Conservation (phyloP, 2,329 filamentous ascomycete species). For the Capronia epimyces region DNA sequence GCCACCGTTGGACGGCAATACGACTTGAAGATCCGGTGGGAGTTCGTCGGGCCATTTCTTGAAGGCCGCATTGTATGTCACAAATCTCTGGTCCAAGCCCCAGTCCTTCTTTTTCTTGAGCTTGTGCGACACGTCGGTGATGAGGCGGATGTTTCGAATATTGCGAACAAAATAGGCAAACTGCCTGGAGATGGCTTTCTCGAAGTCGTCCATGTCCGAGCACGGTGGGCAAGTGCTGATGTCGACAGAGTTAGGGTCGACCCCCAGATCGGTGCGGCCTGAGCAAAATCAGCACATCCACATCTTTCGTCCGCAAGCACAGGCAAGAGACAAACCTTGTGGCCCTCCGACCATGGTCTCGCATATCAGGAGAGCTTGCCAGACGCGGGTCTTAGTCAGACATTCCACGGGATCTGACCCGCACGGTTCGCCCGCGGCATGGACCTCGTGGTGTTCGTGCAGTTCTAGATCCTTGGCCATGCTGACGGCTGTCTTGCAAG, state of each 20-base stretch:
- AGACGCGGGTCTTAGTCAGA: constrained; percentile 75
- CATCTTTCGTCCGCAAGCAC: constrained; percentile 17
- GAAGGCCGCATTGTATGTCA: constrained; percentile 71
- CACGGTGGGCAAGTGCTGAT: constrained; percentile 60
- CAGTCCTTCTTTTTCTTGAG: constrained; percentile 76
- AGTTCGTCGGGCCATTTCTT: constrained; percentile 70
- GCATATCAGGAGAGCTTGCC: constrained; percentile 80
- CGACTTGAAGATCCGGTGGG: constrained; percentile 70
- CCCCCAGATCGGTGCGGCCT: constrained; percentile 74
- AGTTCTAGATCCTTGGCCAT: constrained; percentile 91
- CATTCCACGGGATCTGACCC: constrained; percentile 68
- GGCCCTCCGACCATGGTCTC: constrained; percentile 92
- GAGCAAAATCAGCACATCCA: constrained; percentile 28
- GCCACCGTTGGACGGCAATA: constrained; percentile 70
- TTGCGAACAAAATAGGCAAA: constrained; percentile 75
- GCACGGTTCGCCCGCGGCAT: constrained; percentile 67
- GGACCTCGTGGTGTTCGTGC: constrained; percentile 77
- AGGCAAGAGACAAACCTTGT: constrained; percentile 61
- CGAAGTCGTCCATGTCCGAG: constrained; percentile 65
- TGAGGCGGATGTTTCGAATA: constrained; percentile 69
- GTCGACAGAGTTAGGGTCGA: constrained; percentile 70
- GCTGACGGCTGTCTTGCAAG: constrained; percentile 80
- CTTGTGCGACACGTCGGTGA: constrained; percentile 68
- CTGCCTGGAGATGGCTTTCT: constrained; percentile 73
- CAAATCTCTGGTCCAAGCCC: constrained; percentile 78